Base-by-base conservation (phyloP, 345 rosid species). In the Arabidopsis arenosa region DNA sequence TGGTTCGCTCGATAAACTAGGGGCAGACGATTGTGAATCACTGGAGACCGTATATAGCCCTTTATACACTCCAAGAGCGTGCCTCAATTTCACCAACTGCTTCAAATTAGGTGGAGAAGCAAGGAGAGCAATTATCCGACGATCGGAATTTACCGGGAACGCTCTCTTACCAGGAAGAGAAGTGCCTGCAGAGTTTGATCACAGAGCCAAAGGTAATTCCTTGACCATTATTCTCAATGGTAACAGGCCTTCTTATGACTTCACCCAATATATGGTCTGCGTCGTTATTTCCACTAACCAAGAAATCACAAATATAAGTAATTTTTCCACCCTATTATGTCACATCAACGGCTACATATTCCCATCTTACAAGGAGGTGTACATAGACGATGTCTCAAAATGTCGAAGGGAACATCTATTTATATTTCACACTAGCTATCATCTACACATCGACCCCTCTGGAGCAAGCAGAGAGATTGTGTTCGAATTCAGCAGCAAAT, bases 151-250 rank as follows among this genome's bases (percentile, higher is more conserved):
- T 28, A 28, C 0, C 3, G 30, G 30, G 30, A 28, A 2, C 3
- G 30, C 4, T 28, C 30, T 28, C 11, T 64, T 41, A 41, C 66
- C 66, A 3, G 66, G 66, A 62, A 62, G 51, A 3, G 4, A 45
- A 64, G 21, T 64, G 26, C 55, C 68, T n/a, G 41, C 28, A 64
- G 68, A 64, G 39, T 64, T 64, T n/a, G 4, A 64, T 9, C 28
- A 45, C 55, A 8, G 56, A 57, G 65, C 14, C 5, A 43, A 41
- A 44, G 56, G 56, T 43, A 44, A 47, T 6, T 43, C 44, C 4
- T 32, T 70, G 41, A 33, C 48, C 0, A 18, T 66, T 23, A 18
- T 21, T 51, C 60, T 55, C 4, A 32, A 65, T 3, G 43, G 12
- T 26, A 3, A 43, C 7, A 44, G 17, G 2, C 8, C 32, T 33